phyloP scores from a whole-genome alignment of 805 yeast genomes.

The Yamadazyma akitaensis region DNA sequence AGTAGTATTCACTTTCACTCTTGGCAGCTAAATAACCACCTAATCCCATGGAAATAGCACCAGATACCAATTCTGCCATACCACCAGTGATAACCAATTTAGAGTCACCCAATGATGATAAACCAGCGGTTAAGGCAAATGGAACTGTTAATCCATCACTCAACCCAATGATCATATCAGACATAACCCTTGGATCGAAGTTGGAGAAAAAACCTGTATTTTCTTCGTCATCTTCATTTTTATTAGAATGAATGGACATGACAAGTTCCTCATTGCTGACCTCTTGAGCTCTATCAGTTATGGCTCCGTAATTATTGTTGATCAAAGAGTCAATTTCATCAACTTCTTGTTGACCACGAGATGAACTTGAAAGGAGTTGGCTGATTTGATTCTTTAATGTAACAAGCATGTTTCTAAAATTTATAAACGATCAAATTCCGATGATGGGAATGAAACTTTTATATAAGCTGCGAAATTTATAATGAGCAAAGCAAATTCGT shows the following conservation, averaged over 20 bases:
- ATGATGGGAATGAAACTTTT: background rate
- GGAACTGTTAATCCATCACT: slow-evolving; percentile 97
- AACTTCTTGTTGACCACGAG: slow-evolving; percentile 29
- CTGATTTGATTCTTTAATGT: slow-evolving; percentile 35
- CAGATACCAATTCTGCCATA: slow-evolving; percentile 93
- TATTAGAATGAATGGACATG: slow-evolving; percentile 20
- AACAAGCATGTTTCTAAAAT: slow-evolving; percentile 25
- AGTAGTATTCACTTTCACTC: slow-evolving; percentile 75
- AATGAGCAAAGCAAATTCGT: slow-evolving; percentile 1
- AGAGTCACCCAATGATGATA: slow-evolving; percentile 85
- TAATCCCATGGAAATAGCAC: slow-evolving; percentile 96
- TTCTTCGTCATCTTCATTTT: slow-evolving; percentile 25
- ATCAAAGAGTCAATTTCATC: slow-evolving; percentile 29
- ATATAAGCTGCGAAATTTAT: slow-evolving; percentile 3
- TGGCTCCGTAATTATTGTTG: slow-evolving; percentile 37
- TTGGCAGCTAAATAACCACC: slow-evolving; percentile 97
- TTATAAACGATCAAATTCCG: slow-evolving; percentile 6
- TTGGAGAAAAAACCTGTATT: slow-evolving; percentile 42
- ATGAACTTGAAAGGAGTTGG: slow-evolving; percentile 19
- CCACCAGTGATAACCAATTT: slow-evolving; percentile 96
- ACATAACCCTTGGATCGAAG: slow-evolving; percentile 88
- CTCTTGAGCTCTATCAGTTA: slow-evolving; percentile 33
- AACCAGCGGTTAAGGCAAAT: slow-evolving; percentile 96
- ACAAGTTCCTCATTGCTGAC: slow-evolving; percentile 32
- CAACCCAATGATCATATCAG: slow-evolving; percentile 89